These are phyloP conservation scores for Hermanozyma aechmeae DNA, from an alignment of 805 yeast species.

Conservation along the genomic window DNA sequence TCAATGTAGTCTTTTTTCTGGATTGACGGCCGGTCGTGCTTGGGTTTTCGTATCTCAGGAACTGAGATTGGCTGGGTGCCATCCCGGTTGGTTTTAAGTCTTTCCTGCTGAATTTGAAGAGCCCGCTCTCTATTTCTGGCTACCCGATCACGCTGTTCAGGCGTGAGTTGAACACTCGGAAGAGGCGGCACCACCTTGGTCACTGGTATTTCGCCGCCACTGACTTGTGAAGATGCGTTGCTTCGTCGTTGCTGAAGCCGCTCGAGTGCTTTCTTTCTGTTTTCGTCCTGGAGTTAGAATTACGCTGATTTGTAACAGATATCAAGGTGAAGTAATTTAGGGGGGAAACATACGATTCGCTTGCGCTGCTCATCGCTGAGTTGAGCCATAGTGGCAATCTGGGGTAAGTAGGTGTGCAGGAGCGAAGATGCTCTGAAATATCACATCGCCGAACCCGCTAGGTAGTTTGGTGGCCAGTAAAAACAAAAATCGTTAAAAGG, in stretches of 20 bases:
- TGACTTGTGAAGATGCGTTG: too few relatives aligned
- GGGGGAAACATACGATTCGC: conserved; percentile 23
- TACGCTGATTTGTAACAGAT: background rate
- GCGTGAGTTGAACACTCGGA: conserved; percentile 28
- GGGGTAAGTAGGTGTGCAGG: too few relatives aligned
- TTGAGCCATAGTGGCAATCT: conserved; percentile 7
- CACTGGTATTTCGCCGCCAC: too few relatives aligned
- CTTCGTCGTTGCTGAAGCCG: conserved; percentile 39
- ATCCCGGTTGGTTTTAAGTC: conserved; percentile 27
- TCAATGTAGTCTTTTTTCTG: conserved; percentile 64
- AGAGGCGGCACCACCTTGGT: conserved; percentile 6
- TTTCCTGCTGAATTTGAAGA: conserved; percentile 29
- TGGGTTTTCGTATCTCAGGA: conserved; percentile 3
- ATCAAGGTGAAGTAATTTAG: background rate
- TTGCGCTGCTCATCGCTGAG: conserved; percentile 25
- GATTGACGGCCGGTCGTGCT: conserved; percentile 27
- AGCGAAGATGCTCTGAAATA: too few relatives aligned
- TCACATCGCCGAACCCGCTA: too few relatives aligned
- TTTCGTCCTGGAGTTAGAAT: conserved; percentile 41
- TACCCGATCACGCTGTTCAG: conserved; percentile 40
- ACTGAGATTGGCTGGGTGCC: conserved; percentile 11
- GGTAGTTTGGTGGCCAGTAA: too few relatives aligned
- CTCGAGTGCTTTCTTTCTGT: conserved; percentile 54
- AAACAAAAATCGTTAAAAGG: too few relatives aligned
- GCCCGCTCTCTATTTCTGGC: conserved; percentile 50